Conservation (phyloP, 2,329 filamentous ascomycete species). For the Fusarium nelsonii region DNA sequence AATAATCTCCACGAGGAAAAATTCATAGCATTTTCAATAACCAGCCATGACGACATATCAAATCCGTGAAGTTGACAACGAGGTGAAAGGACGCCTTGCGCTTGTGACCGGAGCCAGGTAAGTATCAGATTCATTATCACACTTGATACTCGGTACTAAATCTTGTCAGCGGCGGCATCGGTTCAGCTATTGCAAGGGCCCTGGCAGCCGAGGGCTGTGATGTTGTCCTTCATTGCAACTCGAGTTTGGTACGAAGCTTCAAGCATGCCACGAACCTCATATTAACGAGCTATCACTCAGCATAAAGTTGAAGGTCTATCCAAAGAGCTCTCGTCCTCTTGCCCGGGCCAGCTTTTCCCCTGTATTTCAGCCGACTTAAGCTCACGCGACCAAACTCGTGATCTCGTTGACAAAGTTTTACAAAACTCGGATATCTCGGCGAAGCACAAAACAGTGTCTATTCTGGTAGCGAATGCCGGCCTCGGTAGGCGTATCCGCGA, state of each 20-base stretch:
- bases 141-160: not conserved
- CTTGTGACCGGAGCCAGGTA: constrained; percentile 37
- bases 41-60: constrained; percentile 25
- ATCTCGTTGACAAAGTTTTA: constrained; percentile 10
- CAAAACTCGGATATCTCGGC: constrained; percentile 1
- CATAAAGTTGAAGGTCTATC: constrained; percentile 28
- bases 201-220: constrained; percentile 32
- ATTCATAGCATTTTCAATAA: rapidly evolving
- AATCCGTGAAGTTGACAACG: constrained; percentile 23
- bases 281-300: not conserved
- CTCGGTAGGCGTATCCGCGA: constrained; percentile 52
- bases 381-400: constrained; percentile 25
- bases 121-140: too few species aligned
- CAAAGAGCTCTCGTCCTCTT: not conserved
- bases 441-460: constrained; percentile 45
- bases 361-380: constrained; percentile 29
- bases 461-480: constrained; percentile 52
- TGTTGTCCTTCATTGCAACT: constrained; percentile 34
- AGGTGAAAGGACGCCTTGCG: constrained; percentile 25
- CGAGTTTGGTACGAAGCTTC: not conserved
- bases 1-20: not conserved
- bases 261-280: rapidly evolving
- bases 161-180: constrained; percentile 20
- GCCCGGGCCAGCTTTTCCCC: constrained; percentile 19
- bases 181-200: constrained; percentile 23